Base-by-base conservation (phyloP, 2,329 filamentous ascomycete species). In the Rosellinia necatrix region DNA sequence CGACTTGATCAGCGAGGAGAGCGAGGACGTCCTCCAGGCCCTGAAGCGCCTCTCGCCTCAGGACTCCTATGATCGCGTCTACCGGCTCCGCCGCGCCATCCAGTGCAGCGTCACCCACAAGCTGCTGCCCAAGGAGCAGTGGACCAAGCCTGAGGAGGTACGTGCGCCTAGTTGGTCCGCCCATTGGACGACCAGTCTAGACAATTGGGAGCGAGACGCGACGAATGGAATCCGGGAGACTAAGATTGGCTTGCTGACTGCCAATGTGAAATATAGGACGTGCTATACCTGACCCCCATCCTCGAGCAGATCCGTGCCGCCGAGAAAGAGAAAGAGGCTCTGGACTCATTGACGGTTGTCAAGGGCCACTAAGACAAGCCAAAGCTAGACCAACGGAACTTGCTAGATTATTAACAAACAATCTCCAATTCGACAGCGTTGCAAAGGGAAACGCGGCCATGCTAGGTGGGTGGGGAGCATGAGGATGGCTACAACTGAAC, bases 11-110 rank as follows among this genome's bases (percentile, higher is more conserved):
- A 86, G 90, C 74, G 94, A 99, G 78, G 94, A 99, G 81, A 89
- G 84, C 81, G 90, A 94, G 70, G 78, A 82, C 56, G 91, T 96
- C 70, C 88, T 94, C 76, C 84, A 88, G 68, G 94, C 94, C 62
- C 84, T 99, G 71, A 90, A 90, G 84, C 91, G 94, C 74, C 89
- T 99, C 61, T 85, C 90, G 56, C 84, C 91, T 70, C 91, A 96
- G 82, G 91, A 94, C 74, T 84, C 88, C 70, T 97, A 97, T 80
- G 94, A 99, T 81, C 93, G 94, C 75, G 86, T 97, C 75, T 99
- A 92, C 88, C 92, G 94, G 72, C 86, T 99, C 77, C 91, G 94
- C 80, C 88, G 94, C 78, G 93, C 94, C 70, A 87, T 96, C 78
- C 94, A 99, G 79, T 80, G 78, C 75, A 84, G 80, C 69, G 75